phyloP scores from a whole-genome alignment of 768 basidiomycete genomes.

The Suillus americanus region DNA sequence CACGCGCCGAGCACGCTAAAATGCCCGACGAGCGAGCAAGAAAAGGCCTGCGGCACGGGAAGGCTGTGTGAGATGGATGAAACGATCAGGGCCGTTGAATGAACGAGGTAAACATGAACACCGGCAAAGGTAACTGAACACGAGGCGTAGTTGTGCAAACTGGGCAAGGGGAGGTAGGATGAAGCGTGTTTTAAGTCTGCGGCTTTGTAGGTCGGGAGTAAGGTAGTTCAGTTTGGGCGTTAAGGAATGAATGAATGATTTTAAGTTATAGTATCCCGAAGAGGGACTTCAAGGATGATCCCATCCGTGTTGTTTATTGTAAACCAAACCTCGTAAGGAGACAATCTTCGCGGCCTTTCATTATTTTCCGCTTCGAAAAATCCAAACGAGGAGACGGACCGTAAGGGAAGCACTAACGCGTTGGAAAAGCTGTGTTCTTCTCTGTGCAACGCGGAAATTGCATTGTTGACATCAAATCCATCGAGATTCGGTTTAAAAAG shows the following conservation, averaged over 20 bases:
- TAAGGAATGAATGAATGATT: slow-evolving; percentile 17
- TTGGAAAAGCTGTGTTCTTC: slow-evolving; percentile 20
- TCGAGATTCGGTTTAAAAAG: slow-evolving; percentile 9
- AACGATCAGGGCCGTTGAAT: slow-evolving; percentile 42
- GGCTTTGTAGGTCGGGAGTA: slow-evolving; percentile 21
- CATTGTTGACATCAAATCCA: slow-evolving; percentile 17
- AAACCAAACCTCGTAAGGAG: slow-evolving; percentile 15
- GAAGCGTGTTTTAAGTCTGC: slow-evolving; percentile 32
- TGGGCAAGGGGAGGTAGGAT: slow-evolving; percentile 35
- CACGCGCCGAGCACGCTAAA: slow-evolving; percentile 45
- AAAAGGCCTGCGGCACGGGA: slow-evolving; percentile 29
- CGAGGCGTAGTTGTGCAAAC: slow-evolving; percentile 45
- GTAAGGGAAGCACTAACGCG: slow-evolving; percentile 14
- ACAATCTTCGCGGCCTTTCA: slow-evolving; percentile 29
- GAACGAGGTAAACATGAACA: slow-evolving; percentile 53
- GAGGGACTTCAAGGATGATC: background rate
- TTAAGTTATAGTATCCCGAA: slow-evolving; percentile 20
- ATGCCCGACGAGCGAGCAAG: slow-evolving; percentile 35
- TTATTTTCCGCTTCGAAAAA: slow-evolving; percentile 11
- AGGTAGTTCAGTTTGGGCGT: slow-evolving; percentile 13
- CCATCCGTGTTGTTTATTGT: slow-evolving; percentile 12
- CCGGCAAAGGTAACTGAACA: slow-evolving; percentile 36
- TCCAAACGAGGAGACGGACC: slow-evolving; percentile 22
- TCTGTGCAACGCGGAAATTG: slow-evolving; percentile 31
- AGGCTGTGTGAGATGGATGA: slow-evolving; percentile 37